phyloP scores from a whole-genome alignment of 1,139 yeast species.

The Hansenula anomala region DNA sequence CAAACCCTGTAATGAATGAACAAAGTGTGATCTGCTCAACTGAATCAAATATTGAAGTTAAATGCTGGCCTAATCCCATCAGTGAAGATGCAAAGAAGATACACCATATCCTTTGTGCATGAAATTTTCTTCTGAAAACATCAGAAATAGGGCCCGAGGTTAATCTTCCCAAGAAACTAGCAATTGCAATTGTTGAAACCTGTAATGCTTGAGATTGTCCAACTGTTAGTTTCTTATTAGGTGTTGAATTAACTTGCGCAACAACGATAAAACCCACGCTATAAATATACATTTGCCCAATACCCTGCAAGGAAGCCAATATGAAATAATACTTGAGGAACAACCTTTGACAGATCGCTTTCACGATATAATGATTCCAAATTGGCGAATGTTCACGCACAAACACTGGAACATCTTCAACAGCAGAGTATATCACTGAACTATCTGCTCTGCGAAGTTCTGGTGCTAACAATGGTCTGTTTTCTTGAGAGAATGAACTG shows the following conservation, averaged over 20 bases:
- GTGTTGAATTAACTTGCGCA: constrained; percentile 57
- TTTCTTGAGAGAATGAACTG: constrained; percentile 4
- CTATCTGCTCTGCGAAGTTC: constrained; percentile 12
- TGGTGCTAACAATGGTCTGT: constrained; percentile 8
- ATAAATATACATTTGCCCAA: constrained; percentile 61
- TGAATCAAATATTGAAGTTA: constrained; percentile 24
- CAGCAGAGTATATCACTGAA: constrained; percentile 21
- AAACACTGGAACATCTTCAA: constrained; percentile 23
- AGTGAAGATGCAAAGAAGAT: constrained; percentile 46
- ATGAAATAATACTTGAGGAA: constrained; percentile 49
- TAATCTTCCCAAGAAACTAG: constrained; percentile 51
- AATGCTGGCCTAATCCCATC: constrained; percentile 41
- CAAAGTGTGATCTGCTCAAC: constrained; percentile 33
- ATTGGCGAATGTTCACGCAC: constrained; percentile 21
- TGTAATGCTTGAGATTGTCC: constrained; percentile 48
- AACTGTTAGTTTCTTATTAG: constrained; percentile 47
- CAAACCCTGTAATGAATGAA: constrained; percentile 62
- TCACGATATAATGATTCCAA: constrained; percentile 20
- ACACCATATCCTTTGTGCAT: constrained; percentile 67
- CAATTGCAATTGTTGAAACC: constrained; percentile 49
- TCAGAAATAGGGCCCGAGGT: constrained; percentile 51
- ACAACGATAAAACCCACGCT: constrained; percentile 61
- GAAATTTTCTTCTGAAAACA: constrained; percentile 42
- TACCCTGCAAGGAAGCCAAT: constrained; percentile 55
- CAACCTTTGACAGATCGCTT: constrained; percentile 16